Evolutionary conservation across 1,284 basidiomycete genomes (phyloP), one percentile per base, ranked within the genome.

Genomic region (Fereydounia khargensis): DNA sequence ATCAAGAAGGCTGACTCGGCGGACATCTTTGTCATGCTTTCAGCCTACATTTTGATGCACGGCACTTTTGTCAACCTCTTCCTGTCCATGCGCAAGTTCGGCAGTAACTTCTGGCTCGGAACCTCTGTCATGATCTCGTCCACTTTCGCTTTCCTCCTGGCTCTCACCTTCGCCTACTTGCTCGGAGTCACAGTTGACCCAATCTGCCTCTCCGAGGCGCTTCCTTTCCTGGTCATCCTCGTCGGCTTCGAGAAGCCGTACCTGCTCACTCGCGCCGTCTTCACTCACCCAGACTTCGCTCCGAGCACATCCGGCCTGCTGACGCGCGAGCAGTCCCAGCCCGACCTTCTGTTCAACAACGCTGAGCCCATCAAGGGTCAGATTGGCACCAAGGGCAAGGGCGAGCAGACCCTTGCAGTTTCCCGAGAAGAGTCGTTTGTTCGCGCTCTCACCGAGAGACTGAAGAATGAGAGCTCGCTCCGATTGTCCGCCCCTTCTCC

Each of bases 171-270:
- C 23, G 90, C 91, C 3, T 85, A 88, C 76, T 81, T 86, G 35
- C 80, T 95, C 51, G 82, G 83, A 58, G 89, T 98, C 44, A 86
- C 86, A 6, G 86, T 98, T 65, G 91, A 98, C 77, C 90, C 90
- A 2, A 86, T 98, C 47, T 85, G 87, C 14, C 81, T 98, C 24
- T 91, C 89, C 13, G 95, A 98, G 77, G 92, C 94, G 0, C 82
- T 98, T 2, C 94, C 94, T 0, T 98, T 98, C 85, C 81, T 98
- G 28, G 92, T 98, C 33, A 95, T 95, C 77, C 94, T 90, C 0
- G 86, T 98, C 47, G 94, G 94, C 11, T 98, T 97, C 74, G 94
- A 98, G 79, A 98, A 98, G 78, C 94, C 92, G 0, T 86, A 92
- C 50, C 84, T 89, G 10, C 84, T 98, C 30, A 91, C 91, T 0